Percentiles rank a stretch among this genome's conserved stretches.
Evolutionary conservation across 169 alveolate genomes (phyloP).

Genomic region (Plasmodium gallinaceum): DNA sequence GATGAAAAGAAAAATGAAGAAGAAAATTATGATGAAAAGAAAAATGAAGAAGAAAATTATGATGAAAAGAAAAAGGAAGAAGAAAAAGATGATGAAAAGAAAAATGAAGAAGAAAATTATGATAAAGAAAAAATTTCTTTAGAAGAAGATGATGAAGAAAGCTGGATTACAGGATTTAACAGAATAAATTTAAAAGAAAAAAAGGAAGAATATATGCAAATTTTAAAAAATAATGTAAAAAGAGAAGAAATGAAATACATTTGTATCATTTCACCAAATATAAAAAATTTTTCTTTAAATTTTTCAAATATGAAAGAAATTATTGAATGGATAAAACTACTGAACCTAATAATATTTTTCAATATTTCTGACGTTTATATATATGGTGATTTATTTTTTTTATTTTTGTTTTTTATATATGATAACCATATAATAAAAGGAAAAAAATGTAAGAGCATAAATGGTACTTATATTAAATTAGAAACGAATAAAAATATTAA

Average conservation of each 20-base stretch:
- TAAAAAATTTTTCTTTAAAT: conserved; percentile 11
- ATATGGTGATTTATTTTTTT: conserved; percentile 30
- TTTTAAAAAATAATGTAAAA: background rate
- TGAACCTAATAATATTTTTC: conserved; percentile 19
- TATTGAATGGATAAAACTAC: conserved; percentile 36
- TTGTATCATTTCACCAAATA: conserved; percentile 60
- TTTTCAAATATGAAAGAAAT: conserved; percentile 3
- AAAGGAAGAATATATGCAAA: background rate
- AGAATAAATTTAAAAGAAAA: background rate
- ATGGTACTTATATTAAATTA: background rate
- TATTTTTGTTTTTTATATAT: conserved; percentile 37
- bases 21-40: background rate
- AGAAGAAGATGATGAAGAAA: too few relatives aligned
- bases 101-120: background rate
- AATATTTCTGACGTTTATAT: conserved; percentile 37
- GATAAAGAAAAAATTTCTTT: too few relatives aligned
- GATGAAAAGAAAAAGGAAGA: background rate
- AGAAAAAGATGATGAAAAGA: background rate
- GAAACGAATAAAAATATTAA: conserved; percentile 2
- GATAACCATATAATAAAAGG: conserved; percentile 20
- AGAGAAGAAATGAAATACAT: conserved; percentile 21
- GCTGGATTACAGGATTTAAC: too few relatives aligned
- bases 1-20: background rate
- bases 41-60: background rate
- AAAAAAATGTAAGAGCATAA: background rate